Evolutionary conservation across 129 eudicot species (phyloP), one percentile per base, ranked within the genome.

Genomic region (Lactuca saligna): DNA sequence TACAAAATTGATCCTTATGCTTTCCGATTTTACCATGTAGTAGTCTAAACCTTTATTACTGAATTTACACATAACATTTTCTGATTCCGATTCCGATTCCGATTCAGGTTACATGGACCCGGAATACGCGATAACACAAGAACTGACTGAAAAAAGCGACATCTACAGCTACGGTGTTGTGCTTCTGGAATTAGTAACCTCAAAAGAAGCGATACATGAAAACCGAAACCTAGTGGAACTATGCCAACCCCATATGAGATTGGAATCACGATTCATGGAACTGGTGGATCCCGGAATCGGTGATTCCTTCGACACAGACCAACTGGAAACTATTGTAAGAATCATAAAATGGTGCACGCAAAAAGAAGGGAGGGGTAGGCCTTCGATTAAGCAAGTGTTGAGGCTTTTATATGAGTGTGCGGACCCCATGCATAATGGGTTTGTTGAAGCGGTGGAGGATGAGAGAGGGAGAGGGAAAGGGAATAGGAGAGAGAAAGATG

Each of bases 151-250:
- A 54, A 93, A 94, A 73, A 89, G 97, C 44, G 99, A 94, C 53
- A 81, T 94, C n/a, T 94, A 94, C 75, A 94, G 99, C 44, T 94
- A 89, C 29, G 99, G 97, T 3, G 93, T 94, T 13, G 95, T 94
- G 12, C 70, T 94, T 2, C 70, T 94, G 44, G 99, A 94, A 70
- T 64, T 94, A 10, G 34, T 94, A 51, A 94, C 99, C 2, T 84
- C 87, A 51, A 85, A 83, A 80, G 76, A 75, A 61, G 99, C 92
- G 39, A 72, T 94, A 68, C 95, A 89, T 55, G 88, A 94, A 50
- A 82, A 87, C 87, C 82, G 53, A 72, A 94, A 94, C 75, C 50
- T 94, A 49, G 86, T 94, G n/a, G 99, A 94, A 46, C 82, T 88
- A 81, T 77, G 90, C 31, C 90, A 87, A 54, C 54, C 35, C 69